A percentile compares a stretch with the other conserved stretches of the same genome.
phyloP scores from a whole-genome alignment of 2,329 filamentous ascomycete genomes.

The Ophiostoma tasmaniense region DNA sequence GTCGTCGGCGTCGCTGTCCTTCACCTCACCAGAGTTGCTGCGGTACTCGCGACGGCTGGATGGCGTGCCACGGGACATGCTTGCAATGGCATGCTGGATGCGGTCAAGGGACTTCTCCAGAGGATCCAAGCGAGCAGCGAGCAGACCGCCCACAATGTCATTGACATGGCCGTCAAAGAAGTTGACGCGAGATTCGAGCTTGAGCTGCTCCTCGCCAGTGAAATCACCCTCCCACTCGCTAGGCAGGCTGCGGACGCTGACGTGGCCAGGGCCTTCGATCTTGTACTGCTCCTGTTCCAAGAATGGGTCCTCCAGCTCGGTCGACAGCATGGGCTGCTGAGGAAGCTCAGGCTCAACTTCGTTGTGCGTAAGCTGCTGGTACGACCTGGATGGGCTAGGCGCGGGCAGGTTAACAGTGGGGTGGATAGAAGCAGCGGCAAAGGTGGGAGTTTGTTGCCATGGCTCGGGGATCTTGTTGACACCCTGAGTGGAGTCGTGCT shows the following conservation, averaged over 20 bases:
- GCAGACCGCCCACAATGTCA: slow-evolving; percentile 66
- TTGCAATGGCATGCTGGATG: slow-evolving; percentile 62
- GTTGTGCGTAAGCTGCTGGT: slow-evolving; percentile 12
- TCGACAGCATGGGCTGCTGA: slow-evolving; percentile 38
- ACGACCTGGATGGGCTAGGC: slow-evolving; percentile 24
- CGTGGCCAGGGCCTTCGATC: slow-evolving; percentile 55
- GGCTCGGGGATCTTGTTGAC: slow-evolving; percentile 53
- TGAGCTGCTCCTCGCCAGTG: slow-evolving; percentile 72
- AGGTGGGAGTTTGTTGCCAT: slow-evolving; percentile 39
- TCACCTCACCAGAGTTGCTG: slow-evolving; percentile 60
- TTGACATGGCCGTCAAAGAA: slow-evolving; percentile 93
- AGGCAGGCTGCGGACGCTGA: slow-evolving; percentile 52
- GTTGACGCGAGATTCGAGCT: slow-evolving; percentile 67
- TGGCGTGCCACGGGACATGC: slow-evolving; percentile 42
- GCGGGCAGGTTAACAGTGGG: slow-evolving; percentile 47
- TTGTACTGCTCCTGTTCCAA: slow-evolving; percentile 34
- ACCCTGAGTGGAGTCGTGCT: slow-evolving; percentile 63
- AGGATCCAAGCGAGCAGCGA: slow-evolving; percentile 70
- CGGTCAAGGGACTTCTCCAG: slow-evolving; percentile 68
- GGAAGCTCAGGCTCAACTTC: slow-evolving; percentile 41
- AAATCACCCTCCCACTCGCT: slow-evolving; percentile 93
- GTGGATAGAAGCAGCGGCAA: slow-evolving; percentile 34
- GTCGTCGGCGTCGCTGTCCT: slow-evolving; percentile 87
- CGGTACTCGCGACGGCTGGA: slow-evolving; percentile 52
- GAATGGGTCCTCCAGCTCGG: slow-evolving; percentile 31